Base-by-base conservation (phyloP, 805 yeast species). In the Teunomyces pallodes region DNA sequence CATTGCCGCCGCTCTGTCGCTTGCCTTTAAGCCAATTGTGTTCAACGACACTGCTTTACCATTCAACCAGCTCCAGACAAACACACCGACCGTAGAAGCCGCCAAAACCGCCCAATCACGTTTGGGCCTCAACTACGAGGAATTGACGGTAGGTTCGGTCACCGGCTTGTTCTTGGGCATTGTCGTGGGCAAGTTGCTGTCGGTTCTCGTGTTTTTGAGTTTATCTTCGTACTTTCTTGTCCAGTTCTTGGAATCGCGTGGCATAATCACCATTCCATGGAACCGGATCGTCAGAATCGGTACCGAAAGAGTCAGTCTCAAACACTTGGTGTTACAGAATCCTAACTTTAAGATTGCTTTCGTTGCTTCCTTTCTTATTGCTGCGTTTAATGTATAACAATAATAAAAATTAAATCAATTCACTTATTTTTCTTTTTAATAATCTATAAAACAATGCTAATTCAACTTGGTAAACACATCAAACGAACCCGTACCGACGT, bases 401-500 rank as follows among this genome's bases (percentile, higher is more conserved):
- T 9, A 38, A 20, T 14, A 38, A 38, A 7, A 38, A 12, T n/a
- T 17, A 14, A n/a, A 38, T 17, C 7, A 36, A 36, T 20, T 20
- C 6, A 20, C 24, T 20, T 20, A 20, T 20, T 20, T 20, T n/a
- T 36, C 41, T 36, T 24, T 8, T 13, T 32, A 32, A 13, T 13
- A 13, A 13, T 32, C 35, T 36, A 16, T 17, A 36, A 36, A 36
- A 20, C 24, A n/a, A 38, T 38, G 41, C 41, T 38, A 38, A 20
- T 77, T 76, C 78, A 78, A 73, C 49, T 67, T 69, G 13, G 84
- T 74, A 64, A 80, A 70, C 47, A 94, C 78, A 65, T 94, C 99
- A 66, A 94, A 95, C 36, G 94, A 80, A 52, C 99, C 99, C 7
- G 99, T 94, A 67, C 99, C 99, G 46, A 90, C 96, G 54, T 83